Base-by-base conservation (phyloP, 768 basidiomycete genomes). In the Melanogaster broomeanus region DNA sequence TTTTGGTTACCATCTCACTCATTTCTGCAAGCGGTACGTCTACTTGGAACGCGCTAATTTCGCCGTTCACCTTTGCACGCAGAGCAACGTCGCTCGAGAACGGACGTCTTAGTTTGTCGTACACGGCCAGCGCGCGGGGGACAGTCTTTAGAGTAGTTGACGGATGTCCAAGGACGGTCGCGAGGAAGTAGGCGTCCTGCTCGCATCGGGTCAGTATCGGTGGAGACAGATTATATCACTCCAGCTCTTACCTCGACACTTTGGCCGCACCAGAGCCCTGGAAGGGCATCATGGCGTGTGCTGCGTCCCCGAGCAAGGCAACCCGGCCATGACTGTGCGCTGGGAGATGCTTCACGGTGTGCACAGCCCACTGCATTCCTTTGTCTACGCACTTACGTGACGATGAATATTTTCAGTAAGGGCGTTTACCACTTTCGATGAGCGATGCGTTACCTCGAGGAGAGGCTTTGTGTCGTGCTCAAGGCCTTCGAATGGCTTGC, bases 351-450 rank as follows among this genome's bases (percentile, higher is more conserved):
- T 72, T 74, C 3, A 82, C 69, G 4, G 73, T 77, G 60, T 87
- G 82, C 27, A 90, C 77, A 0, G 83, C 84, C 88, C 88, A 89
- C 33, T 80, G 69, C 21, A 75, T 66, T 2, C 80, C 74, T 41
- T 69, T 73, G 4, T 80, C 77, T 19, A 80, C 72, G 55, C 81
- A 81, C 85, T 87, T 45, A 22, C 33, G 3, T 27, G 16, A 42
- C 4, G n/a, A 4, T 15, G 13, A 25, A 12, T 13, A 4, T 16
- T 12, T 39, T 54, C 57, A 42, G 27, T 27, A 19, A 48, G 13
- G 11, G 55, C 6, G 25, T 11, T 19, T 8, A 34, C 21, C 57
- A 45, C 15, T 27, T 2, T n/a, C 22, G 8, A 30, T 9, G 13
- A 6, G 6, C 11, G 64, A 72, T 54, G 46, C 9, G 18, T 41